A percentile compares a stretch with the other conserved stretches of the same genome.
Conservation (phyloP, 2,329 filamentous ascomycete species). For the Coniella lustricola region DNA sequence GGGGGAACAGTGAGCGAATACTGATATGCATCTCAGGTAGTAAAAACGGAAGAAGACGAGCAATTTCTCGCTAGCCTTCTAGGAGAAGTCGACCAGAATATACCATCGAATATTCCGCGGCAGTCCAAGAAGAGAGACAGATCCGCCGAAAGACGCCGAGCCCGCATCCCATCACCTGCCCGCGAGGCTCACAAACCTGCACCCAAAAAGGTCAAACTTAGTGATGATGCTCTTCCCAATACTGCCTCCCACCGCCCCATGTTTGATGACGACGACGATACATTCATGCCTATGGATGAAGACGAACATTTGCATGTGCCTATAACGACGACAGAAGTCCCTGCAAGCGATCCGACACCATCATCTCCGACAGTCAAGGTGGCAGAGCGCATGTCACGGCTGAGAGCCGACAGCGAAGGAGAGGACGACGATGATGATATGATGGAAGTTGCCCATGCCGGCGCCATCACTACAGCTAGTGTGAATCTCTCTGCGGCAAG, state of each 20-base stretch:
- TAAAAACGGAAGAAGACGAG: slow-evolving; percentile 79
- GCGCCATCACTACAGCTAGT: slow-evolving; percentile 58
- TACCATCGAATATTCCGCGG: slow-evolving; percentile 46
- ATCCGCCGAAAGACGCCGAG: slow-evolving; percentile 69
- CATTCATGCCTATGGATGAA: slow-evolving; percentile 45
- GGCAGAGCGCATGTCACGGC: slow-evolving; percentile 60
- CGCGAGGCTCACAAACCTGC: slow-evolving; percentile 44
- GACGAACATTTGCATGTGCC: slow-evolving; percentile 46
- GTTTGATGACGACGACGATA: slow-evolving; percentile 50
- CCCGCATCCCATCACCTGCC: slow-evolving; percentile 72
- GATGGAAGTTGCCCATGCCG: slow-evolving; percentile 80
- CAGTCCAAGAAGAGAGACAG: slow-evolving; percentile 59
- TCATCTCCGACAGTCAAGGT: slow-evolving; percentile 83
- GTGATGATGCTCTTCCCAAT: slow-evolving; percentile 42
- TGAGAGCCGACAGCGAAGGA: slow-evolving; percentile 43
- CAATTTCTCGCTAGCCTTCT: slow-evolving; percentile 81
- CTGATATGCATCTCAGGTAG: slow-evolving; percentile 41
- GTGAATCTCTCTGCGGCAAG: slow-evolving; percentile 82
- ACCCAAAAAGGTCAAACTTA: slow-evolving; percentile 51
- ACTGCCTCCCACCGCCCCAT: slow-evolving; percentile 43
- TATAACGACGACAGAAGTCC: slow-evolving; percentile 39
- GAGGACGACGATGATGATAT: slow-evolving; percentile 72
- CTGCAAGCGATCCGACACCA: slow-evolving; percentile 77
- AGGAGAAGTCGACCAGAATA: slow-evolving; percentile 78
- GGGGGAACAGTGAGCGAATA: neutral